phyloP scores from a whole-genome alignment of 805 yeast species.

The Wickerhamiella shivajii region DNA sequence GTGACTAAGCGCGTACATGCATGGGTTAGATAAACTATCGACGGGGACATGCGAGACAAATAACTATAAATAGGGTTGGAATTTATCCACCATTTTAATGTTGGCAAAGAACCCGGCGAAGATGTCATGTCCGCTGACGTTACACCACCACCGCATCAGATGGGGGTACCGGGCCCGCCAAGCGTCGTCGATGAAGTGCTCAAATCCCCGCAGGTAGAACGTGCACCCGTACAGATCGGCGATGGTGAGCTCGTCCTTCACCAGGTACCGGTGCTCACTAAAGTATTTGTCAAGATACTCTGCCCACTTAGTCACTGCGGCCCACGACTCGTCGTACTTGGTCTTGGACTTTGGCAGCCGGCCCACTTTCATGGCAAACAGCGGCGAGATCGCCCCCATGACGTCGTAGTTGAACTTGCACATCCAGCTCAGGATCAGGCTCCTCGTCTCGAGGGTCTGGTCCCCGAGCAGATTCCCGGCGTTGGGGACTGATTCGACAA shows the following conservation, averaged over 20 bases:
- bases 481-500: constrained; percentile 13
- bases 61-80: neutral
- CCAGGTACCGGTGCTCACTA: constrained; percentile 48
- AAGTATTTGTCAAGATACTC: constrained; percentile 32
- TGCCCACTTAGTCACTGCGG: constrained; percentile 28
- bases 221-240: constrained; percentile 52
- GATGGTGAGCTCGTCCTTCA: constrained; percentile 47
- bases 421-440: constrained; percentile 59
- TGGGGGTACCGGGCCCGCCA: constrained; percentile 53
- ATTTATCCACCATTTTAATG: neutral
- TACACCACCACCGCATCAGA: constrained; percentile 56
- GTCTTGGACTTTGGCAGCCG: constrained; percentile 65
- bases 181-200: constrained; percentile 43
- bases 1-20: neutral
- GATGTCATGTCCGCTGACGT: constrained; percentile 34
- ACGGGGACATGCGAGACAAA: neutral
- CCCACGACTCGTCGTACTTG: constrained; percentile 34
- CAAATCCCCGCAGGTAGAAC: constrained; percentile 39
- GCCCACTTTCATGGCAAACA: constrained; percentile 52
- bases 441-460: constrained; percentile 39
- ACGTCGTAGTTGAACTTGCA: constrained; percentile 63
- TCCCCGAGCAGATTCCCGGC: constrained; percentile 46
- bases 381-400: constrained; percentile 27
- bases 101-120: constrained; percentile 36
- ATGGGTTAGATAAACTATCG: neutral